Conservation (phyloP, 805 yeast species). For the Saccharomyces mikatae region DNA sequence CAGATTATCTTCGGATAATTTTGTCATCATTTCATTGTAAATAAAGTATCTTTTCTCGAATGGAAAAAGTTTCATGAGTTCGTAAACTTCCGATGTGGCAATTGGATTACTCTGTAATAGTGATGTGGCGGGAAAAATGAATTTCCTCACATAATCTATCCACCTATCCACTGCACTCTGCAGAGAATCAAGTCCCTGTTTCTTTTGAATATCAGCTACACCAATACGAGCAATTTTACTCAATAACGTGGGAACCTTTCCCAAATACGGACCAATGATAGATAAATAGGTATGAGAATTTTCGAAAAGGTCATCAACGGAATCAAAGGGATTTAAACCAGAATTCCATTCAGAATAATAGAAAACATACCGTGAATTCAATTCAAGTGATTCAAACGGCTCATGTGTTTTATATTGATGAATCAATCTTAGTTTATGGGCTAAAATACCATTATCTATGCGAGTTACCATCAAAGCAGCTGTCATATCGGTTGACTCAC, state of each 20-base stretch:
- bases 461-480: conserved; percentile 5
- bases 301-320: conserved; percentile 39
- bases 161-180: conserved; percentile 31
- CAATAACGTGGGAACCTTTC: conserved; percentile 41
- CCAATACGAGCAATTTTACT: conserved; percentile 59
- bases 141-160: conserved; percentile 57
- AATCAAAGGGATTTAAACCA: conserved; percentile 32
- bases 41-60: conserved; percentile 61
- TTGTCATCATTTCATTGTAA: conserved; percentile 69
- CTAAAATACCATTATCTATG: conserved; percentile 13
- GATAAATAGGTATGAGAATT: conserved; percentile 43
- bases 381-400: conserved; percentile 8
- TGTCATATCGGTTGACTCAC: background rate
- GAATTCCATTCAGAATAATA: conserved; percentile 46
- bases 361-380: conserved; percentile 22
- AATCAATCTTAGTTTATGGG: conserved; percentile 14
- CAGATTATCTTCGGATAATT: conserved; percentile 46
- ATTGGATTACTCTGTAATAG: conserved; percentile 49
- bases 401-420: conserved; percentile 9
- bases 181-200: conserved; percentile 3
- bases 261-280: conserved; percentile 49
- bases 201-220: conserved; percentile 28
- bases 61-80: conserved; percentile 45
- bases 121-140: conserved; percentile 55
- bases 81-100: conserved; percentile 51